phyloP scores from a whole-genome alignment of 768 basidiomycete genomes.

The Floccularia luteovirens region DNA sequence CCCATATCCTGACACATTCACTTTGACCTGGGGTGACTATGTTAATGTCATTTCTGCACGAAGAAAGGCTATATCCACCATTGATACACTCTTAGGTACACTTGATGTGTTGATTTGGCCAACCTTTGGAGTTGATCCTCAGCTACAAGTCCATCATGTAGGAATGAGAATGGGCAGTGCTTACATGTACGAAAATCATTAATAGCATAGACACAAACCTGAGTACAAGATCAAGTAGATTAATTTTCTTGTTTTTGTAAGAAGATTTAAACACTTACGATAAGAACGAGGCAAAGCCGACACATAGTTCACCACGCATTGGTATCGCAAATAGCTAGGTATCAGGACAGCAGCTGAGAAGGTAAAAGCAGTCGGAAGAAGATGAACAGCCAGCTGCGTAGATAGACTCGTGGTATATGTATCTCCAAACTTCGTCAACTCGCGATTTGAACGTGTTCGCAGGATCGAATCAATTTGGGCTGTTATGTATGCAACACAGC shows the following conservation, averaged over 20 bases:
- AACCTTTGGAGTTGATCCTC: conserved; percentile 46
- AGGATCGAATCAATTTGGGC: too few relatives aligned
- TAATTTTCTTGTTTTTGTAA: conserved; percentile 7
- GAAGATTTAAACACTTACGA: conserved; percentile 54
- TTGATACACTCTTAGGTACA: conserved; percentile 63
- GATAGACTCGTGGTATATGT: conserved; percentile 6
- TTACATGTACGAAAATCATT: conserved; percentile 77
- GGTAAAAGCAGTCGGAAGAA: conserved; percentile 12
- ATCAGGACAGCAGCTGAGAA: conserved; percentile 10
- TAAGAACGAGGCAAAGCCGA: conserved; percentile 62
- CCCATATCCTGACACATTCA: conserved; percentile 72
- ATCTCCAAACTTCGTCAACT: conserved; percentile 5
- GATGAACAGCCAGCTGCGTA: conserved; percentile 11
- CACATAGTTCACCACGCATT: conserved; percentile 74
- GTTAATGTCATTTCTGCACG: neutral
- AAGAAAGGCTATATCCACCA: conserved; percentile 39
- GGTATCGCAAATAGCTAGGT: conserved; percentile 7
- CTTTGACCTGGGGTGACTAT: conserved; percentile 37
- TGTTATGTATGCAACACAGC: conserved; percentile 12
- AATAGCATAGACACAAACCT: conserved; percentile 48
- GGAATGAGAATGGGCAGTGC: conserved; percentile 16
- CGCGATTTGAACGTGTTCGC: conserved; percentile 24
- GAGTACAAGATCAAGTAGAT: conserved; percentile 13
- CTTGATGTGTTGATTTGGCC: conserved; percentile 76
- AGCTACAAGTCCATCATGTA: conserved; percentile 12